A percentile compares a stretch with the other conserved stretches of the same genome.
phyloP scores from a whole-genome alignment of 2,329 filamentous ascomycete genomes.

The Beauveria caledonica region DNA sequence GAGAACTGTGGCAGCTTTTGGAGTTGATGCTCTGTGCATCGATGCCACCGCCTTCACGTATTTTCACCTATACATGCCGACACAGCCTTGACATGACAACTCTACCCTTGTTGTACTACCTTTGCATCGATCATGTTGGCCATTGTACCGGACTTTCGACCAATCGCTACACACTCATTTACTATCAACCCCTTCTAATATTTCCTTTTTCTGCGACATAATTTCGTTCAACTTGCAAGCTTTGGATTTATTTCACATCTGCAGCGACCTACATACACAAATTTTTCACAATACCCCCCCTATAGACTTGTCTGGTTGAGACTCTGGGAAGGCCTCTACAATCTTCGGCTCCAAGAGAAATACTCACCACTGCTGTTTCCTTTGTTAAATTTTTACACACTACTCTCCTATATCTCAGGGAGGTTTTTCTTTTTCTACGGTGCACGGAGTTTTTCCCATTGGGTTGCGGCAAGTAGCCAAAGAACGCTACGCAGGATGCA shows the following conservation, averaged over 20 bases:
- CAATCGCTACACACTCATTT: constrained; percentile 9
- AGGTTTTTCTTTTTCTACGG: background rate
- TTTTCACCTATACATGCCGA: background rate
- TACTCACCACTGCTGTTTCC: constrained; percentile 5
- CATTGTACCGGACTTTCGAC: background rate
- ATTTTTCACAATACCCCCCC: constrained; percentile 8
- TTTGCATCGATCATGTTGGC: background rate
- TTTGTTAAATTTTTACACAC: constrained; percentile 7
- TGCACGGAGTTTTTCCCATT: constrained; percentile 1
- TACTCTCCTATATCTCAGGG: constrained; percentile 1
- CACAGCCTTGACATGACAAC: background rate
- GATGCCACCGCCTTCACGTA: background rate
- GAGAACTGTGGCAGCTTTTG: background rate
- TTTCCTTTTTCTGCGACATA: constrained; percentile 6
- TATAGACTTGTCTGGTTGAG: constrained; percentile 9
- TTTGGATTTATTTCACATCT: constrained; percentile 5
- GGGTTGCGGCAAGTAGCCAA: background rate
- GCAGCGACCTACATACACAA: constrained; percentile 8
- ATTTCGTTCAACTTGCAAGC: background rate
- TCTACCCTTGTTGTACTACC: constrained; percentile 1
- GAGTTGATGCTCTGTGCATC: background rate
- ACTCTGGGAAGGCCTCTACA: background rate
- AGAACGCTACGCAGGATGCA: background rate
- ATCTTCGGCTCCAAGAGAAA: background rate
- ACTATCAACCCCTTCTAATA: constrained; percentile 7